Percentiles rank a stretch among this genome's conserved stretches.
Evolutionary conservation across 192 early-diverging fungal genomes (phyloP).

Genomic region (Diversispora epigaea): DNA sequence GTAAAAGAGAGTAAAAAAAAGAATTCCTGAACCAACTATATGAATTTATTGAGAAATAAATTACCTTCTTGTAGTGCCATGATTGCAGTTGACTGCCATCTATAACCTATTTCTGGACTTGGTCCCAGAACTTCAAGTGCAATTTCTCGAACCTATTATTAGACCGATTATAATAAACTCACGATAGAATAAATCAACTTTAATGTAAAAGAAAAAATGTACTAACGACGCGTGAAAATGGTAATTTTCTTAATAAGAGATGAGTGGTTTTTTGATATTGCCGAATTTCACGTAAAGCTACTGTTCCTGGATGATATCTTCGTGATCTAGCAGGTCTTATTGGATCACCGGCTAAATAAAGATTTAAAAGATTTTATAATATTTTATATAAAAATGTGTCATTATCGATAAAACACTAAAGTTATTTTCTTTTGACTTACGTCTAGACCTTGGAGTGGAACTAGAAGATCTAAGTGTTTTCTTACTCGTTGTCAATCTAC

Average conservation of each 20-base stretch:
- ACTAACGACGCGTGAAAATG: slow-evolving; percentile 80
- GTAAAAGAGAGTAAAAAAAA: background rate
- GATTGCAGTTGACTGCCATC: slow-evolving; percentile 79
- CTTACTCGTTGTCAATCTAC: slow-evolving; percentile 2
- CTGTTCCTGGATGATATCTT: slow-evolving; percentile 72
- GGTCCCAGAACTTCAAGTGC: slow-evolving; percentile 50
- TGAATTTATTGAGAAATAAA: background rate
- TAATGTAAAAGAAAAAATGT: slow-evolving; percentile 10
- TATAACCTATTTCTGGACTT: slow-evolving; percentile 43
- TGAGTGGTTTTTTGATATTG: slow-evolving; percentile 81
- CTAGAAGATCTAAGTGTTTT: background rate
- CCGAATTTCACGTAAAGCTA: slow-evolving; percentile 82
- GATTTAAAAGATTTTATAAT: background rate
- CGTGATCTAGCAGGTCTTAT: background rate
- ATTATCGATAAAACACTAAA: background rate
- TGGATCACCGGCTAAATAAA: slow-evolving; percentile 1
- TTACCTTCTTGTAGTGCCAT: slow-evolving; percentile 71
- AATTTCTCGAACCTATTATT: slow-evolving; percentile 60
- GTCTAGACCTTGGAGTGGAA: background rate
- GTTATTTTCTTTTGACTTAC: background rate
- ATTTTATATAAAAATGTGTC: background rate
- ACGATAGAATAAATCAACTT: background rate
- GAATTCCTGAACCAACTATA: background rate
- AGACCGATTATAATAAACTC: background rate
- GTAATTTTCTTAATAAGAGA: slow-evolving; percentile 77